Evolutionary conservation across 768 basidiomycete genomes (phyloP).

Genomic region (Melanogaster broomeanus): DNA sequence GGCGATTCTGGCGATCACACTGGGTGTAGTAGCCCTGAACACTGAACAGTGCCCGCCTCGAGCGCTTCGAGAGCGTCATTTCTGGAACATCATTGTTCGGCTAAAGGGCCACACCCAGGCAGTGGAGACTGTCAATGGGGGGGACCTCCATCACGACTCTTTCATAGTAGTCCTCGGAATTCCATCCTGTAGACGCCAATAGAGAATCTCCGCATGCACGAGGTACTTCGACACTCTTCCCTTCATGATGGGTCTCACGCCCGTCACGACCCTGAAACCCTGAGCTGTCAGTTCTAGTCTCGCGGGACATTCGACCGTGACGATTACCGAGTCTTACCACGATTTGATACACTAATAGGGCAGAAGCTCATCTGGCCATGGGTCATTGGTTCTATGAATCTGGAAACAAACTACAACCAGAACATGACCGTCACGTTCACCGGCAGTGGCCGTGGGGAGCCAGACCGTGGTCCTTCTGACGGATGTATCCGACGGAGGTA

Average conservation of each 20-base stretch:
- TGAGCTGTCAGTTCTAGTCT: neutral
- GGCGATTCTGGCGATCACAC: no score
- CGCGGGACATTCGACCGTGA: conserved; percentile 5
- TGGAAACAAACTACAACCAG: neutral
- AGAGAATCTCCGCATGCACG: conserved; percentile 27
- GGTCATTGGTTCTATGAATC: neutral
- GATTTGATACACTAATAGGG: conserved; percentile 1
- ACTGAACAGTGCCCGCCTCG: conserved; percentile 4
- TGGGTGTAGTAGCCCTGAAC: no score
- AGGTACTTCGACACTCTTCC: conserved; percentile 18
- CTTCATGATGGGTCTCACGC: conserved; percentile 27
- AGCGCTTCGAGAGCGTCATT: conserved; percentile 1
- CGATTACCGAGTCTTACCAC: conserved; percentile 3
- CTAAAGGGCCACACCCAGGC: no score
- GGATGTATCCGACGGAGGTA: conserved; percentile 29
- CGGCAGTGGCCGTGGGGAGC: conserved; percentile 25
- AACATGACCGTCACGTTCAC: conserved; percentile 12
- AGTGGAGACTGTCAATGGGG: no score
- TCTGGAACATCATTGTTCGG: conserved; percentile 23
- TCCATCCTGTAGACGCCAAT: conserved; percentile 3
- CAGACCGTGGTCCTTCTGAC: conserved; percentile 15
- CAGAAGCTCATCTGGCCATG: conserved; percentile 5
- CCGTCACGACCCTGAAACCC: conserved; percentile 23
- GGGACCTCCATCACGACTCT: neutral
- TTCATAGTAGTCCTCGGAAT: conserved; percentile 34